phyloP scores from a whole-genome alignment of 2,329 filamentous ascomycete species.

The Fonsecaea pugnacius region DNA sequence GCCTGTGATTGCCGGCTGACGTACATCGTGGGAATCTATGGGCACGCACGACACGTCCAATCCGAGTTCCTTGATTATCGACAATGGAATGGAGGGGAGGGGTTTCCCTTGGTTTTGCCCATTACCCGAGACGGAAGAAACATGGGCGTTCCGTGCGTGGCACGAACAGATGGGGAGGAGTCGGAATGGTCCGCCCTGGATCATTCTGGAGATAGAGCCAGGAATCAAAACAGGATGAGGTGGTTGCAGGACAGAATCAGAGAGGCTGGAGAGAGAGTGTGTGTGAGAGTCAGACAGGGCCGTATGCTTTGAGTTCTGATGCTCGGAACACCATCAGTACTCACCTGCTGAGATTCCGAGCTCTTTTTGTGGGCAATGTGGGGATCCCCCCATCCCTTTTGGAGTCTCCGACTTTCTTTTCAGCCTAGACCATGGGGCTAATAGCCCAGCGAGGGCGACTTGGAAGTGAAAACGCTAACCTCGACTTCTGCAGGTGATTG shows the following conservation, averaged over 20 bases:
- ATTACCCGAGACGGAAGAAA: not conserved
- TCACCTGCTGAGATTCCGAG: not conserved
- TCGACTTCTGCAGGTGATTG: no score
- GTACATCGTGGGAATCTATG: no score
- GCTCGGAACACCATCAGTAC: not conserved
- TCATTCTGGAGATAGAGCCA: not conserved
- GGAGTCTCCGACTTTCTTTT: no score
- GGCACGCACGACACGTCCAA: no score
- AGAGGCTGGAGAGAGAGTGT: not conserved
- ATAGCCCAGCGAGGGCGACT: no score
- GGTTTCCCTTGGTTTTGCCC: no score
- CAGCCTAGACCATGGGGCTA: not conserved
- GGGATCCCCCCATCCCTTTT: no score
- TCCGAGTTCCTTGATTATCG: no score
- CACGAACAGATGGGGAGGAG: not conserved
- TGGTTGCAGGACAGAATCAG: no score
- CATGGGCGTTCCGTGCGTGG: not conserved
- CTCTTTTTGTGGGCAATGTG: not conserved
- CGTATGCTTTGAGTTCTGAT: not conserved
- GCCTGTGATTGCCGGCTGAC: no score
- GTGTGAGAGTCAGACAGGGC: not conserved
- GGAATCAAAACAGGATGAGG: not conserved
- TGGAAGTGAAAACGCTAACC: no score
- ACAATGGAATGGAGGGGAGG: no score
- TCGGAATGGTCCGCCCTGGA: not conserved